Conservation (phyloP, 352 stramenopile genomes). For the Globisporangium rhizosaccharum region DNA sequence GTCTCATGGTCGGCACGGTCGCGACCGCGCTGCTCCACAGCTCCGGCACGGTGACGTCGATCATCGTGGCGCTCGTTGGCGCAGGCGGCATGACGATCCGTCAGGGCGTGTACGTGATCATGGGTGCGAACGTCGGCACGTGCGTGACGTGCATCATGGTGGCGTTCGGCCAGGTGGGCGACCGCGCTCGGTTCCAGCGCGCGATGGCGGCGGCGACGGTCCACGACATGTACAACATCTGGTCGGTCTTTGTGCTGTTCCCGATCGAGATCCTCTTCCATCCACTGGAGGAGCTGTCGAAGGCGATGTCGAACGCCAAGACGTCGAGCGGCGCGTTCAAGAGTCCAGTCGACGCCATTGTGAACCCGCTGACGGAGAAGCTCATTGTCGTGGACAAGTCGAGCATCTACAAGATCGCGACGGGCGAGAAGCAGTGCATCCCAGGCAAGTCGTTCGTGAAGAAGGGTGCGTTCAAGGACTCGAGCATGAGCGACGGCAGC, state of each 20-base stretch:
- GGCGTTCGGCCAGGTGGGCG: conserved; percentile 79
- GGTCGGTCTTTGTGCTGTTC: conserved; percentile 71
- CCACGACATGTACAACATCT: conserved; percentile 88
- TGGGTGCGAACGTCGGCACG: conserved; percentile 90
- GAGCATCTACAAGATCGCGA: conserved; percentile 30
- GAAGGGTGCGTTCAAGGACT: conserved; percentile 26
- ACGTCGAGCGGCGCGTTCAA: conserved; percentile 30
- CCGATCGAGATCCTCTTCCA: conserved; percentile 60
- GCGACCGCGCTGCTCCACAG: conserved; percentile 68
- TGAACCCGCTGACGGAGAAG: conserved; percentile 32
- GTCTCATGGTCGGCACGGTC: conserved; percentile 74
- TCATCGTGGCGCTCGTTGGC: conserved; percentile 65
- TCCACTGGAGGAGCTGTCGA: conserved; percentile 56
- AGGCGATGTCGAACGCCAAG: conserved; percentile 30
- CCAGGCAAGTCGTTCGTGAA: conserved; percentile 29
- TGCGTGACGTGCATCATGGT: conserved; percentile 90
- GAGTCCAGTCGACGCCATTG: conserved; percentile 33
- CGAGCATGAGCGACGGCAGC: conserved; percentile 29
- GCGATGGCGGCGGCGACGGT: conserved; percentile 51
- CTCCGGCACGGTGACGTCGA: conserved; percentile 77
- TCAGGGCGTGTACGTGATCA: conserved; percentile 87
- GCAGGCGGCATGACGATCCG: conserved; percentile 67
- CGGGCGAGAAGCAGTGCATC: conserved; percentile 23
- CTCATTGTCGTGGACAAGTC: conserved; percentile 34
- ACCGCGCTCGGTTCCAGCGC: conserved; percentile 60